Base-by-base conservation (phyloP, 2,329 filamentous ascomycete species). In the Ophiostoma himal-ulmi region DNA sequence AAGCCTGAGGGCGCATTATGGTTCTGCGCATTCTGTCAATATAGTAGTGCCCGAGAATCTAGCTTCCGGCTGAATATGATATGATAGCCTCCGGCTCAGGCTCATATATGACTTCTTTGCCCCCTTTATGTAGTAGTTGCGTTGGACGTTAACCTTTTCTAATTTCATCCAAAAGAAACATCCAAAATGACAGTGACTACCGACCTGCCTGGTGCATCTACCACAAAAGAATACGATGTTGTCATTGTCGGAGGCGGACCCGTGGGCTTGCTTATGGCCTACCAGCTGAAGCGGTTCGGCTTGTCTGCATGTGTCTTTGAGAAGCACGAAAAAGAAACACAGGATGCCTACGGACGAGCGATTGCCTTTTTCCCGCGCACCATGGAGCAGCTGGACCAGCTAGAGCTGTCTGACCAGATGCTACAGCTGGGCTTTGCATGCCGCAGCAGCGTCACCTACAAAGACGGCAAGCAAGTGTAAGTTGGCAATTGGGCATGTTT, bases 301-400 rank as follows among this genome's bases (percentile, higher is more conserved):
- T 76, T 79, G 69, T 79, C 77, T 70, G 77, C 83, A 62, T 80
- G 80, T 69, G 82, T 85, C 65, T 79, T 85, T 70, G 84, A 86
- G 73, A 81, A 83, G 71, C 75, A 84, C 65, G 75, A 78, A 41
- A 85, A 85, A 73, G 80, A 81, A 0, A 76, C 79, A 1, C 83
- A 85, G 74, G 82, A 84, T 70, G 76, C 80, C n/a, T 85, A 83
- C 75, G 84, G 84, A 20, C 81, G 84, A 8, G 84, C 84, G 14
- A 84, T 85, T 71, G 84, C 84, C 0, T 80, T 86, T 2, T 86
- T 82, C 71, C 83, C 84, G 1, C 79, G 84, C 0, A 83, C 81
- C 6, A 79, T 78, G 60, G 84, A 86, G 75, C 81, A 85, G 76
- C 80, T 87, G 0, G 83, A 85, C 69, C 83, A 85, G 71, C 78